Base-by-base conservation (phyloP, 345 rosid species). In the Gossypium sturtianum region DNA sequence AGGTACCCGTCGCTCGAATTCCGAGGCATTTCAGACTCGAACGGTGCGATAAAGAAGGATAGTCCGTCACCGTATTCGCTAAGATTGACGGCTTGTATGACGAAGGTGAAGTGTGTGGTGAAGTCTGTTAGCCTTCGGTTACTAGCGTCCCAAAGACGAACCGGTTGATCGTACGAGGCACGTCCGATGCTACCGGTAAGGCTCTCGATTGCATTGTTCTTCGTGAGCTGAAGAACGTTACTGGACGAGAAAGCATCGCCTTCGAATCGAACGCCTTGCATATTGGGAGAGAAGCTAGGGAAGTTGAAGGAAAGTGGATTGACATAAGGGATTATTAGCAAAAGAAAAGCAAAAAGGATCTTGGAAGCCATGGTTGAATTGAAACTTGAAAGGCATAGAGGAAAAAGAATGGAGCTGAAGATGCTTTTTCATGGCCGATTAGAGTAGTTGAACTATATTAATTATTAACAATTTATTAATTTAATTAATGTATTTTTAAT, bases 21-120 rank as follows among this genome's bases (percentile, higher is more conserved):
- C 3, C 56, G 6, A 1, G 89, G 91, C 13, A 89, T 74, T 27
- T 47, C n/a, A 16, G 86, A 84, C 27, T 78, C 76, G 9, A 70
- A 63, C 3, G 91, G 87, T 7, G 88, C 84, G 2, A 89, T 57
- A 75, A 84, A 86, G 76, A 89, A 87, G 22, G 89, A 43, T 13
- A 89, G 74, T 3, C 89, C 91, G 9, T 86, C 87, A 5, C 90
- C 93, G 47, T 71, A 77, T 1, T 1, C 2, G 2, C 23, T 3
- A 0, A 5, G 1, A 45, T 75, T 12, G 15, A 48, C 1, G 1
- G 85, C 78, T 9, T 2, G 2, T 20, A 87, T 67, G 15, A 7
- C 19, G 59, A 89, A 89, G 73, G 83, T 43, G 82, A 87, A 89
- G 12, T 81, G 86, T 11, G 93, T 80, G 48, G 20, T 70, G 84